A percentile compares a stretch with the other conserved stretches of the same genome.
phyloP scores from a whole-genome alignment of 2,329 filamentous ascomycete species.

The Fusarium heterosporum region DNA sequence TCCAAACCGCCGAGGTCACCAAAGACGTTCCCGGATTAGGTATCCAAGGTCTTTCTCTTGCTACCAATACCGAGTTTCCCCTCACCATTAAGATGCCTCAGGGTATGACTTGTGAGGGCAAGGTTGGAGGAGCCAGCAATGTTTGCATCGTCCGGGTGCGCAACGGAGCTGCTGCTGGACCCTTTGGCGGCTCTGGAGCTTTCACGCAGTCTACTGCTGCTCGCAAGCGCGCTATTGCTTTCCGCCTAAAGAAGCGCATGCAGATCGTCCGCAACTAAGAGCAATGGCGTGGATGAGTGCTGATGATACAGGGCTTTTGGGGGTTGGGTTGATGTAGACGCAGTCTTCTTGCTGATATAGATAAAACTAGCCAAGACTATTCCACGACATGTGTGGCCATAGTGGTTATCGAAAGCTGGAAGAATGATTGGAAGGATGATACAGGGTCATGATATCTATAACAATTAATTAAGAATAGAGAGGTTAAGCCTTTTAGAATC shows the following conservation, averaged over 20 bases:
- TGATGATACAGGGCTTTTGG: background rate
- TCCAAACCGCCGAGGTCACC: constrained; percentile 68
- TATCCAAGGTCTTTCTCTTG: constrained; percentile 67
- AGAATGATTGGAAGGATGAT: too few relatives aligned
- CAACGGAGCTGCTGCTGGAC: constrained; percentile 71
- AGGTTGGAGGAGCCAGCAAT: constrained; percentile 67
- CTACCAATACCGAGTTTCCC: constrained; percentile 72
- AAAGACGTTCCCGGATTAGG: constrained; percentile 70
- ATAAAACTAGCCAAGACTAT: too few relatives aligned
- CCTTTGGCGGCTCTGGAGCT: constrained; percentile 74
- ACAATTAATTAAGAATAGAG: too few relatives aligned
- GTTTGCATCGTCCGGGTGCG: constrained; percentile 75
- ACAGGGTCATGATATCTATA: too few relatives aligned
- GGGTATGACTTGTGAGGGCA: constrained; percentile 75
- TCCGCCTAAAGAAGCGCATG: constrained; percentile 57
- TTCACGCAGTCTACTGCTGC: constrained; percentile 71
- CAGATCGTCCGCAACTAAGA: constrained; percentile 43
- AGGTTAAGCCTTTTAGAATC: background rate
- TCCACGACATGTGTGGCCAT: too few relatives aligned
- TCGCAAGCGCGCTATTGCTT: constrained; percentile 71
- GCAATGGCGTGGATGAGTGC: background rate
- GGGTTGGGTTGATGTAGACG: accelerated
- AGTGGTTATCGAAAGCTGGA: too few relatives aligned
- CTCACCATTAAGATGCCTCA: constrained; percentile 72
- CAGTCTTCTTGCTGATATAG: background rate